Conservation (phyloP, 2,329 filamentous ascomycete genomes). For the Pyrenophora graminea region DNA sequence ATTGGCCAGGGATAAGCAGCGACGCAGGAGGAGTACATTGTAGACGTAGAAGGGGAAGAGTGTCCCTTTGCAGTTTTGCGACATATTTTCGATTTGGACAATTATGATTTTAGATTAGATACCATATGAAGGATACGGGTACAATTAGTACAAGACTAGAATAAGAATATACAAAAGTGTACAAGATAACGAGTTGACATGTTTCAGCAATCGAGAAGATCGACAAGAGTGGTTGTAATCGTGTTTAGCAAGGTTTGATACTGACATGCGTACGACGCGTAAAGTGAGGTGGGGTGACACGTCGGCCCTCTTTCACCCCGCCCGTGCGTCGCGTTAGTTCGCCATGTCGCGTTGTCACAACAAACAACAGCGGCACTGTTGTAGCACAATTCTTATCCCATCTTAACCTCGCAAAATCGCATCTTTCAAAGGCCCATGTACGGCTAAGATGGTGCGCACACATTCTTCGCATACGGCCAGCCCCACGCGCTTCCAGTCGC, state of each 20-base stretch:
- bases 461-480: constrained; percentile 44
- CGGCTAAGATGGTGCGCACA: constrained; percentile 35
- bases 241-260: too few relatives aligned
- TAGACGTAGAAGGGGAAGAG: neutral
- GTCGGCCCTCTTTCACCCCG: constrained; percentile 3
- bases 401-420: constrained; percentile 3
- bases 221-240: too few relatives aligned
- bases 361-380: constrained; percentile 26
- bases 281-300: too few relatives aligned
- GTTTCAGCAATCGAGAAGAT: too few relatives aligned
- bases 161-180: too few relatives aligned
- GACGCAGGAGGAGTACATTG: constrained; percentile 7
- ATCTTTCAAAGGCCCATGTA: neutral
- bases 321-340: constrained; percentile 14
- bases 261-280: too few relatives aligned
- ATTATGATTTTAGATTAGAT: too few relatives aligned
- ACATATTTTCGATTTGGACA: too few relatives aligned
- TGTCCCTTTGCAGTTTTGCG: too few relatives aligned
- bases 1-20: constrained; percentile 17
- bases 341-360: constrained; percentile 23
- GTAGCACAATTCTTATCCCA: constrained; percentile 26
- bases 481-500: constrained; percentile 37
- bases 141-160: too few relatives aligned
- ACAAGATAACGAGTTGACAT: too few relatives aligned
- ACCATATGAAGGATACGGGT: too few relatives aligned